These are phyloP conservation scores for Dendrobium chrysotoxum DNA, from an alignment of 106 monocot genomes.

Conservation along the genomic window DNA sequence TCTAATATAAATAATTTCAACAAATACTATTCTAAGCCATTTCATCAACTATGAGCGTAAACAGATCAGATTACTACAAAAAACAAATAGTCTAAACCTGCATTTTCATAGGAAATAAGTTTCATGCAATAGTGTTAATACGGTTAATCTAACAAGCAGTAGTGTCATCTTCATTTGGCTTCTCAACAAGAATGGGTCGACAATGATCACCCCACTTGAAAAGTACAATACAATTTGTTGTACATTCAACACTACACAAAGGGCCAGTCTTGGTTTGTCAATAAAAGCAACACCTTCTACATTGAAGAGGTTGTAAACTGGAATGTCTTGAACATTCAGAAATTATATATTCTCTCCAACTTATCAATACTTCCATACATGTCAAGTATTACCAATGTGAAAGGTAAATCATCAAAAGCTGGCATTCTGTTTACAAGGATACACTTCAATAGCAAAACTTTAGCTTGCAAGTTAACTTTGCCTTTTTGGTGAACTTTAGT, in stretches of 20 bases:
- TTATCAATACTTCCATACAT: no score
- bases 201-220: neutral
- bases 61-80: neutral
- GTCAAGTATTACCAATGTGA: no score
- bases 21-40: neutral
- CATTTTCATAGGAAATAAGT: neutral
- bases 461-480: no score
- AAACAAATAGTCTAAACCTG: neutral
- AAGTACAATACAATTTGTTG: neutral
- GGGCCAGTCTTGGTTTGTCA: neutral
- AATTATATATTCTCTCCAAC: no score
- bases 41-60: neutral
- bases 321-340: neutral
- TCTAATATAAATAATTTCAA: neutral
- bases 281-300: neutral
- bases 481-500: no score
- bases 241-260: neutral
- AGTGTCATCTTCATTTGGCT: neutral
- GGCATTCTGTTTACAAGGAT: no score
- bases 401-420: no score
- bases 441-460: no score
- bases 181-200: neutral
- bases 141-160: neutral
- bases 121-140: neutral
- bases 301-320: neutral